Evolutionary conservation across 1,139 yeast species (phyloP), one percentile per base, ranked within the genome.

Genomic region (Yamadazyma spencermartinsiae): DNA sequence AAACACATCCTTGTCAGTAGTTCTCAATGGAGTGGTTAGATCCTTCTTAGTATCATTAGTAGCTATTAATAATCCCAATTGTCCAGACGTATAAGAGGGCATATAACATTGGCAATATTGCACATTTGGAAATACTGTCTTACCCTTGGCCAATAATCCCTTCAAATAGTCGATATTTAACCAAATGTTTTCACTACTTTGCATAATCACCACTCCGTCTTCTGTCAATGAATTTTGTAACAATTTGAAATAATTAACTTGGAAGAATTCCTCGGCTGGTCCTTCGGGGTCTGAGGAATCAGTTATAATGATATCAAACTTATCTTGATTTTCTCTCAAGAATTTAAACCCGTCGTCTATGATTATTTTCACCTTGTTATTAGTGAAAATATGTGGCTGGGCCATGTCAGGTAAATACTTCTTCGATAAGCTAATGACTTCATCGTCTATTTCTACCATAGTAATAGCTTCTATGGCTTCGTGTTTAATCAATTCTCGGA

Each of bases 201-300:
- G 97, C 75, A 92, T 88, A 38, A 94, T 86, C 40, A 90, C 87
- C 30, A 89, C 81, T 21, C 96, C 95, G 49, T 82, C 73, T 21
- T 72, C 74, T 28, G 79, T 75, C 42, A 90, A 74, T 2, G 96
- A 88, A 44, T 79, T 77, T 45, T 70, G 59, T 40, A 92, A 68
- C 37, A 92, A 71, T 55, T 79, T 72, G 63, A 90, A 92, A 68
- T 90, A 92, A 44, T 79, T 80, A 49, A 78, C 75, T 63, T 89
- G 90, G 72, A 92, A 92, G 50, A 92, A 85, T 34, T 88, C 87
- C 54, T 83, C 96, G 3, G 98, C 98, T 8, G 98, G 98, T 1
- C 98, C 98, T 55, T 92, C 98, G 2, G 98, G 98, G 61, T 92
- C 98, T 9, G 95, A 86, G 8, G 96, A 86, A 61, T 92, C 98